A percentile compares a stretch with the other conserved stretches of the same genome.
Evolutionary conservation across 106 monocot genomes (phyloP).

Genomic region (Dendrobium huoshanense): DNA sequence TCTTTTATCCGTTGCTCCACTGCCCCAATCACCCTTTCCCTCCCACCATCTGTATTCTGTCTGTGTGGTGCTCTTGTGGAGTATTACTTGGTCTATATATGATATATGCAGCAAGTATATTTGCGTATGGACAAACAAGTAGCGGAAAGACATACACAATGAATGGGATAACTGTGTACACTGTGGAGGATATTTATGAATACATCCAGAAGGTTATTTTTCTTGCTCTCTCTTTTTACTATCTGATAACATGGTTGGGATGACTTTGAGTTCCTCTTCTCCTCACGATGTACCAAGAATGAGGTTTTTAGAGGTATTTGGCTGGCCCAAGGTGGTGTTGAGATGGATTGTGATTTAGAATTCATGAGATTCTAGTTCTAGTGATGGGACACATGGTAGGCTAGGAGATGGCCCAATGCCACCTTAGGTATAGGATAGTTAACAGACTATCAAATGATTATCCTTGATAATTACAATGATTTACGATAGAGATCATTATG

Average conservation of each 20-base stretch:
- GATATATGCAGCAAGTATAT: conserved; percentile 7
- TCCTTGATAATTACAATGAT: too few relatives aligned
- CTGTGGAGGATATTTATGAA: conserved; percentile 9
- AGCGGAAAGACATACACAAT: conserved; percentile 16
- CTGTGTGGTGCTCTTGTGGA: neutral
- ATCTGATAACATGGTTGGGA: neutral
- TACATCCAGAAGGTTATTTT: conserved; percentile 2
- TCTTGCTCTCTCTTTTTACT: neutral
- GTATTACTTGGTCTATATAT: neutral
- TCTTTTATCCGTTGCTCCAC: neutral
- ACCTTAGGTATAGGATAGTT: too few relatives aligned
- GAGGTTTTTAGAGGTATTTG: too few relatives aligned
- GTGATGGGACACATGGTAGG: too few relatives aligned
- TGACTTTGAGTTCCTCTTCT: too few relatives aligned
- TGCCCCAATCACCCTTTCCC: neutral
- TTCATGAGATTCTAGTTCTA: too few relatives aligned
- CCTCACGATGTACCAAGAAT: too few relatives aligned
- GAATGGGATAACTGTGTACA: conserved; percentile 9
- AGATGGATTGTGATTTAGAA: too few relatives aligned
- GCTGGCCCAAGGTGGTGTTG: too few relatives aligned
- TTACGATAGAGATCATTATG: too few relatives aligned
- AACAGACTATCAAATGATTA: too few relatives aligned
- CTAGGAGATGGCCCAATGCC: too few relatives aligned
- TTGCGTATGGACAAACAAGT: conserved; percentile 17
- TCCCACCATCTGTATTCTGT: neutral